These are phyloP conservation scores for Blumeria graminis DNA, from an alignment of 2,329 filamentous ascomycete genomes.

Conservation along the genomic window DNA sequence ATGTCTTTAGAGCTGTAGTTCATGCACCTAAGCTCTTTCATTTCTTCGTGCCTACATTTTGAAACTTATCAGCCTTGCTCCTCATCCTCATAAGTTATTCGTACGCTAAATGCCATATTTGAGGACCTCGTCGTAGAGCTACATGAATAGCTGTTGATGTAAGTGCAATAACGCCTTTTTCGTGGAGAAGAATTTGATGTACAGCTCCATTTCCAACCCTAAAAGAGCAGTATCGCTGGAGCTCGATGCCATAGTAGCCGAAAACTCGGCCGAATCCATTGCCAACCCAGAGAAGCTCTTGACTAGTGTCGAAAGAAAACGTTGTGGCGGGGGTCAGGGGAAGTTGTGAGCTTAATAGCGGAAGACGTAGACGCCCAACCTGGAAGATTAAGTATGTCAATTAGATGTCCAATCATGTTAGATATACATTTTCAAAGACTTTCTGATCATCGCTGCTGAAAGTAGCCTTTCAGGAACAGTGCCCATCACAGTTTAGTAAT, in stretches of 20 bases:
- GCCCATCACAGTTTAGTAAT: background rate
- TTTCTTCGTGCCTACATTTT: slow-evolving; percentile 35
- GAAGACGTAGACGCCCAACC: slow-evolving; percentile 62
- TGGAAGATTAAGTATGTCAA: slow-evolving; percentile 18
- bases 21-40: slow-evolving; percentile 83
- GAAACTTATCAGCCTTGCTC: slow-evolving; percentile 6
- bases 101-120: slow-evolving; percentile 71
- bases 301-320: slow-evolving; percentile 66
- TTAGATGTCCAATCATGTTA: slow-evolving; percentile 3
- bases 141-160: slow-evolving; percentile 71
- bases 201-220: slow-evolving; percentile 57
- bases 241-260: slow-evolving; percentile 67
- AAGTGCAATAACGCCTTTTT: slow-evolving; percentile 71
- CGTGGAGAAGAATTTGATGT: slow-evolving; percentile 73
- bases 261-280: slow-evolving; percentile 70
- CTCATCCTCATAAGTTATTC: slow-evolving; percentile 1
- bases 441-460: background rate
- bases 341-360: slow-evolving; percentile 47
- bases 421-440: slow-evolving; percentile 6
- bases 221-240: slow-evolving; percentile 79
- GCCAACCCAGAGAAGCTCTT: slow-evolving; percentile 83
- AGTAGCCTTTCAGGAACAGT: background rate
- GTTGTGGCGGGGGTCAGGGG: slow-evolving; percentile 50
- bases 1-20: slow-evolving; percentile 76
- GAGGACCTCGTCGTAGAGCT: slow-evolving; percentile 55